Conservation (phyloP, 176 grass and related monocot species). For the maize (Zea mays) region Zm-B73-REFERENCE-NAM-5.0 NC_050098.1:49389001-49389500, state of each 20-base stretch:
- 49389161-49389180: neutral
- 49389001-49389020: neutral
- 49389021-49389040: neutral
- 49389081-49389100: neutral
- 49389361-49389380: neutral
- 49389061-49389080: neutral
- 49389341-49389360: neutral
- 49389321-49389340: neutral
- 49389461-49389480: neutral
- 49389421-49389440: neutral
- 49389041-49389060: neutral
- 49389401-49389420: neutral
- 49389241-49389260: neutral
- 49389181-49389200: neutral
- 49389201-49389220: neutral
- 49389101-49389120: neutral
- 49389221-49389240: neutral
- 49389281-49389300: neutral
- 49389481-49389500: neutral
- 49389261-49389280: neutral
- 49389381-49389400: neutral
- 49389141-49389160: slow-evolving; percentile 6
- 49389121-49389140: slow-evolving; percentile 3
- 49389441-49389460: neutral
- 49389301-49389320: neutral